Percentiles rank a stretch among this genome's conserved stretches.
phyloP scores from a whole-genome alignment of 305 asterid species.

The Fraxinus ornus region DNA sequence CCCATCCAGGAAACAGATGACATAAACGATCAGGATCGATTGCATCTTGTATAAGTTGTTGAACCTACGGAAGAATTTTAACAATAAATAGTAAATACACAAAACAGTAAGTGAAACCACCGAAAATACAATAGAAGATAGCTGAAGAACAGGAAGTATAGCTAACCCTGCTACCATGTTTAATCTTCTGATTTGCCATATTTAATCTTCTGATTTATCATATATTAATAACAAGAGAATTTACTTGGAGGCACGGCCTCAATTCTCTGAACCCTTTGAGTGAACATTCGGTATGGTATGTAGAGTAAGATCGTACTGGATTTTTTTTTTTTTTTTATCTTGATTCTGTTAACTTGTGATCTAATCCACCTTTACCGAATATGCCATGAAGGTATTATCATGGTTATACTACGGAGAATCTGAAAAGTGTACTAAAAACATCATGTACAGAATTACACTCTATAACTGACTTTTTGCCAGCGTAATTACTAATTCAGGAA shows the following conservation, averaged over 20 bases:
- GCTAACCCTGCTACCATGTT: neutral
- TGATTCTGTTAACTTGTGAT: neutral
- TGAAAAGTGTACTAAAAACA: neutral
- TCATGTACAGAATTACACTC: neutral
- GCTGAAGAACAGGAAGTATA: neutral
- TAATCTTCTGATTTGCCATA: neutral
- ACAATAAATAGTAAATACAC: no score
- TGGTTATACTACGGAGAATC: neutral
- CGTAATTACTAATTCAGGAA: neutral
- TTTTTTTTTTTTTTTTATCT: neutral
- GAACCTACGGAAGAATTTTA: conserved; percentile 56
- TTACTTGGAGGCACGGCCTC: neutral
- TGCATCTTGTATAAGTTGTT: conserved; percentile 91
- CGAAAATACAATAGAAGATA: neutral
- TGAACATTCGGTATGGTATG: neutral
- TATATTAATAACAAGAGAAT: neutral
- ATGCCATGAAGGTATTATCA: neutral
- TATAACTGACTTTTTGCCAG: neutral
- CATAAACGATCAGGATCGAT: conserved; percentile 88
- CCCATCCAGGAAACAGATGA: conserved; percentile 99
- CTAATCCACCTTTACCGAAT: neutral
- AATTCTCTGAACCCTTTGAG: neutral
- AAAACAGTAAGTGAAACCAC: neutral
- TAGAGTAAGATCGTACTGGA: neutral
- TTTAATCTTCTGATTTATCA: neutral